Conservation (phyloP, 768 basidiomycete genomes). For the Mycena latifolia region DNA sequence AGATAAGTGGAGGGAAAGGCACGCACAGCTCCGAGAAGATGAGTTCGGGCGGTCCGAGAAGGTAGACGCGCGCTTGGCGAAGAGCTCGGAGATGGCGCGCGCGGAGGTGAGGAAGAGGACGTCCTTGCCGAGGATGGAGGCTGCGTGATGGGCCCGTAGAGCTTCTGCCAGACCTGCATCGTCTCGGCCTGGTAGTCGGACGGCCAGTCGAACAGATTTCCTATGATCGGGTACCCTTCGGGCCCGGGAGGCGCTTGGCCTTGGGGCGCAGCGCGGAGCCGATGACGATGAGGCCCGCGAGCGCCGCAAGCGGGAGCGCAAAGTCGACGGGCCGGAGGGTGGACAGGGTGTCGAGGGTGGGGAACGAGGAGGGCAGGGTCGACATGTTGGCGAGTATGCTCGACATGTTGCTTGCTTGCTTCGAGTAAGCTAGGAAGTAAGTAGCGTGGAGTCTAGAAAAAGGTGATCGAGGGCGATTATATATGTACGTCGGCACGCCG, state of each 20-base stretch:
- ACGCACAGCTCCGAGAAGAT: background rate
- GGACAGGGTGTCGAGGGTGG: no score
- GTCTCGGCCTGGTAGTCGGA: background rate
- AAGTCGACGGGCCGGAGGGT: no score
- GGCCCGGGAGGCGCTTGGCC: background rate
- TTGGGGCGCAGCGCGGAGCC: background rate
- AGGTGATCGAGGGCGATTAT: no score
- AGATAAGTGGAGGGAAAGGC: background rate
- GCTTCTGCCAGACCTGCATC: background rate
- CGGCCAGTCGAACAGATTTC: background rate
- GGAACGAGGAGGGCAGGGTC: no score
- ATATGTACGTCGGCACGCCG: no score
- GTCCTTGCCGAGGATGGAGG: background rate
- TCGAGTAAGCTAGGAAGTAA: no score
- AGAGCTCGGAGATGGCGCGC: background rate
- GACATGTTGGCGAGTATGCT: no score
- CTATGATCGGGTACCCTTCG: background rate
- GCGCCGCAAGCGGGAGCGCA: no score
- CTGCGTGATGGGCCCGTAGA: background rate
- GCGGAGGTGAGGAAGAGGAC: background rate
- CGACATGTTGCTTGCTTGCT: no score
- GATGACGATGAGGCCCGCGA: background rate
- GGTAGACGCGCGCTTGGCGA: background rate
- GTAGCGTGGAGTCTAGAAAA: no score
- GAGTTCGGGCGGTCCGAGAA: background rate